Evolutionary conservation across 2,329 filamentous ascomycete genomes (phyloP), one percentile per base, ranked within the genome.

Genomic region (Fusarium tuaranense): DNA sequence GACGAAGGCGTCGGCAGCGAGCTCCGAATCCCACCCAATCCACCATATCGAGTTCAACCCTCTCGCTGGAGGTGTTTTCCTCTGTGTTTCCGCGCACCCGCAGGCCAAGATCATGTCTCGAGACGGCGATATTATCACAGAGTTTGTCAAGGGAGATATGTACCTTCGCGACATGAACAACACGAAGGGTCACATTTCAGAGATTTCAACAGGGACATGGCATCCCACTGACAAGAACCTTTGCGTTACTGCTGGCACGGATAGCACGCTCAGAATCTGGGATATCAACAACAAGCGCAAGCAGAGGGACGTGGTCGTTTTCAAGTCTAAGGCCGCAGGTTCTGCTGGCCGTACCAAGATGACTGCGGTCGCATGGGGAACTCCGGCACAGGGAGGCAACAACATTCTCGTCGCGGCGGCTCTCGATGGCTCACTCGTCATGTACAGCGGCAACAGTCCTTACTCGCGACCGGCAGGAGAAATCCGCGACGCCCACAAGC

Each of bases 121-220:
- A 79, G 96, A 99, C 84, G 97, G 97, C 44, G 94, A 97, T 53
- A 88, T 93, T 9, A 78, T 97, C 59, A 92, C 93, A 1, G 95
- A 98, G 80, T 98, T 98, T 75, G 93, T 95, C 76, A 99, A 99
- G 84, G 97, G 97, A 55, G 97, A 99, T 81, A 98, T 98, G 95
- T 99, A 99, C 79, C 85, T 99, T 75, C 90, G 96, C 65, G 97
- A 99, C 82, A 97, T 98, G 93, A 91, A 98, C 83, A 95, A 98
- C 81, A 99, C 97, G 6, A 98, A 98, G 82, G 97, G 97, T 2
- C 97, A 99, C 83, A 92, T 98, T 63, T 95, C 95, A 5, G 97
- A 98, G 83, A 90, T 98, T 46, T 95, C 95, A 5, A 93, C 92
- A 25, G 96, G 94, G 25, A 93, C 93, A 44, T 99, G 97, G 97